Evolutionary conservation across 2,329 filamentous ascomycete genomes (phyloP).

Genomic region (Rhinocladiella similis): DNA sequence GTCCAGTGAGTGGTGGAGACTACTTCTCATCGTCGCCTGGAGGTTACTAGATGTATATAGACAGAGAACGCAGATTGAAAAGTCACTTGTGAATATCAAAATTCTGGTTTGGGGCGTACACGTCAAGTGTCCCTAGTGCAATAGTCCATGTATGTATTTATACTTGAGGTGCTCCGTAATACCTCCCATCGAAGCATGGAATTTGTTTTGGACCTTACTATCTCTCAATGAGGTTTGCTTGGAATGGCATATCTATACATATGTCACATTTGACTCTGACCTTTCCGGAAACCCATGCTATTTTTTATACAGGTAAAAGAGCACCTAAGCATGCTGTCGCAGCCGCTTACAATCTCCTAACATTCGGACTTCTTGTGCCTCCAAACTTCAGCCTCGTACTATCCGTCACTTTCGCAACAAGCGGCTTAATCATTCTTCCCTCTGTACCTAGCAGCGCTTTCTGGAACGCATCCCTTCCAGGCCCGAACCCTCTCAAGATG

Average conservation of each 20-base stretch:
- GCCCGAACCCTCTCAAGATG: conserved; percentile 79
- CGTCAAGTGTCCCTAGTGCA: too few species aligned
- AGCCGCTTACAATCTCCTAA: conserved; percentile 71
- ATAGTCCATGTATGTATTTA: too few species aligned
- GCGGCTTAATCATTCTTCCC: conserved; percentile 70
- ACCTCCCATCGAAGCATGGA: too few species aligned
- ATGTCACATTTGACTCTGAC: neutral
- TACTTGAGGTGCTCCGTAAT: too few species aligned
- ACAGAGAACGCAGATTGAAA: neutral
- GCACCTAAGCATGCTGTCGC: neutral
- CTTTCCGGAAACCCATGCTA: too few species aligned
- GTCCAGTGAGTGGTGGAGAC: conserved; percentile 18
- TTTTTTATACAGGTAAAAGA: neutral
- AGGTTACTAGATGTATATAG: conserved; percentile 14
- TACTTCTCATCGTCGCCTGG: conserved; percentile 27
- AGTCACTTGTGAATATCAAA: neutral
- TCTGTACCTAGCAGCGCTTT: conserved; percentile 89
- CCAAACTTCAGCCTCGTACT: conserved; percentile 92
- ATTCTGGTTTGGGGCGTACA: too few species aligned
- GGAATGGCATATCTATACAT: too few species aligned
- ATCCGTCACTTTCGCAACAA: conserved; percentile 80
- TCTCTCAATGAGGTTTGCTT: too few species aligned
- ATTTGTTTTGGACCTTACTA: too few species aligned
- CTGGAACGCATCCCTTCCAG: conserved; percentile 81
- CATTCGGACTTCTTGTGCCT: conserved; percentile 81